phyloP scores from a whole-genome alignment of 768 basidiomycete species.

The Lactifluus subvellereus region DNA sequence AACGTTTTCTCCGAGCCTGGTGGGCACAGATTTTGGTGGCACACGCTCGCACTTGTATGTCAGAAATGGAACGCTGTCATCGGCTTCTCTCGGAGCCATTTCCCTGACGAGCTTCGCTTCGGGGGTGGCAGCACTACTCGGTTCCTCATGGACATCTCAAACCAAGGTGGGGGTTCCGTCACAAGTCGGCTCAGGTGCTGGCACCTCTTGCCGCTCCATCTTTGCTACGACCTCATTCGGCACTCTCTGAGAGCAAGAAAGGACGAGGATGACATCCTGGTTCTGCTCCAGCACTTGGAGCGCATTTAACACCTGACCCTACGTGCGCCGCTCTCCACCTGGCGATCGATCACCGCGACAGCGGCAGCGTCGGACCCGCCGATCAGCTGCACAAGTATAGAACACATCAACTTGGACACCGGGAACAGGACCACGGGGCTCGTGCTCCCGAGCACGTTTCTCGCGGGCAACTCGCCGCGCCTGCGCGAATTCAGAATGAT shows the following conservation, averaged over 20 bases:
- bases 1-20: background rate
- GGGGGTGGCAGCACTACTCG: background rate
- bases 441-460: background rate
- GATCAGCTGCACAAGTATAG: background rate
- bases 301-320: background rate
- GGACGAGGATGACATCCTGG: too few relatives aligned
- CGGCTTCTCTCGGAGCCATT: background rate
- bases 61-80: conserved; percentile 1
- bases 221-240: too few relatives aligned
- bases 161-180: background rate
- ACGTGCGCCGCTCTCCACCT: background rate
- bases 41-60: conserved; percentile 1
- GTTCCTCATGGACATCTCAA: background rate
- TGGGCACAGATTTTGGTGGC: conserved; percentile 2
- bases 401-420: background rate
- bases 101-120: background rate
- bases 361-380: background rate
- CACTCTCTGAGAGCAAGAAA: too few relatives aligned
- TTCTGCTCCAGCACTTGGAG: background rate
- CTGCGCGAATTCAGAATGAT: background rate
- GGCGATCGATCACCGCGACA: background rate
- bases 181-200: background rate
- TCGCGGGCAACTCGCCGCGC: background rate
- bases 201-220: too few relatives aligned
- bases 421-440: background rate